Percentiles rank a stretch among this genome's conserved stretches.
These are phyloP conservation scores for Paratinospora sagittata DNA, from an alignment of 164 flowering plant genomes.

Conservation along the genomic window DNA sequence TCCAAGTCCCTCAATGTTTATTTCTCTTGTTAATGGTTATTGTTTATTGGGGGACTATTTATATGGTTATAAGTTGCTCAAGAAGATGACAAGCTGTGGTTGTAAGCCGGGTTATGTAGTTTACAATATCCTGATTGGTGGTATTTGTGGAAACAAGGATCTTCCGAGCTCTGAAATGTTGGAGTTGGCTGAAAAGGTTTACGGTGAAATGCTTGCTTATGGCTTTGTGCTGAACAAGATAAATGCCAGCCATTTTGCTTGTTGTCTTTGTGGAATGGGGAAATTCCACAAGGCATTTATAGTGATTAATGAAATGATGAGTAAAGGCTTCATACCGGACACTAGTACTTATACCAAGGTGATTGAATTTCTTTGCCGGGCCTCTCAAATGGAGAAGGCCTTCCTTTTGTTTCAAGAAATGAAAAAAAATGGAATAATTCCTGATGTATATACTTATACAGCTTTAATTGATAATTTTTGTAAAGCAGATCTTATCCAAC, in stretches of 20 bases:
- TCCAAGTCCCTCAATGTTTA: constrained; percentile 60
- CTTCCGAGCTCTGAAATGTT: constrained; percentile 44
- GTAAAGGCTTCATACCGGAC: constrained; percentile 78
- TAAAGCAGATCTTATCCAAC: constrained; percentile 80
- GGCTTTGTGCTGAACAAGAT: constrained; percentile 67
- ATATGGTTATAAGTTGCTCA: constrained; percentile 75
- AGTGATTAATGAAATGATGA: constrained; percentile 76
- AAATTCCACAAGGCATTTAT: constrained; percentile 68
- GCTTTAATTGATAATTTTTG: constrained; percentile 75
- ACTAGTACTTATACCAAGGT: constrained; percentile 72
- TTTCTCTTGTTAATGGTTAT: constrained; percentile 75
- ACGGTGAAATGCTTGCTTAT: constrained; percentile 61
- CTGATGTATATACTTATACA: constrained; percentile 84
- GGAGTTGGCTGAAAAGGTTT: constrained; percentile 73
- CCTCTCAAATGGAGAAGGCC: constrained; percentile 66
- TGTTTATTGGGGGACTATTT: constrained; percentile 57
- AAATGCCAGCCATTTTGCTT: constrained; percentile 58
- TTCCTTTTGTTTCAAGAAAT: constrained; percentile 70
- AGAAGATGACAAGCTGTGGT: constrained; percentile 61
- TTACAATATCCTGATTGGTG: constrained; percentile 80
- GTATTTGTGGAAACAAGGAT: constrained; percentile 67
- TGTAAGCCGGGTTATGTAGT: constrained; percentile 70
- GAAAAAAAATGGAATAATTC: constrained; percentile 54
- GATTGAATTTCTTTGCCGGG: constrained; percentile 59
- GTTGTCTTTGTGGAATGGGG: constrained; percentile 72